Base-by-base conservation (phyloP, 805 yeast genomes). In the Ogataea populi-albae region DNA sequence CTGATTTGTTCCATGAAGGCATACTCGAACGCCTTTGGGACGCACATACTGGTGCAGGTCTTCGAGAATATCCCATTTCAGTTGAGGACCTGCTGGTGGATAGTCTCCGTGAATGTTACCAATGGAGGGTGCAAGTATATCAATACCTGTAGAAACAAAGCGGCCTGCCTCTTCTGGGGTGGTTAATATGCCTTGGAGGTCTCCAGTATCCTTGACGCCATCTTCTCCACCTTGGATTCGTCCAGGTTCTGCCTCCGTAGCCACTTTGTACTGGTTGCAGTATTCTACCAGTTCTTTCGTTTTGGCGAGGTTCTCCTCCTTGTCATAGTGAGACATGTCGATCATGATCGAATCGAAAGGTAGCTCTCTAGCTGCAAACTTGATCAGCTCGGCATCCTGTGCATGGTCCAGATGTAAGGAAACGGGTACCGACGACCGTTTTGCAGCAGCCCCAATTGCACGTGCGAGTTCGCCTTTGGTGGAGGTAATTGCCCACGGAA, bases 271-370 rank as follows among this genome's bases (percentile, higher is more conserved):
- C 28, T 22, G 23, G 32, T 54, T 49, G 31, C 65, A 64, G 23
- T 47, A 45, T 26, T 38, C 46, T 20, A 59, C 66, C 25, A 61
- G 43, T 33, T 56, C 53, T 35, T 49, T 46, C 8, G 62, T 61
- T 26, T 43, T 46, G 18, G 35, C 30, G 30, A 61, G 37, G 46
- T 59, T 61, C 35, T 60, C 65, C 30, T 59, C 58, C 31, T 57
- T 59, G 26, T 61, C 64, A 27, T 58, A 55, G 29, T 57, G 60
- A 5, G 66, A 59, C 55, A 62, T 63, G 46, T 63, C 68, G 16
- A 64, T 59, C 66, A 64, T 62, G 31, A 62, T 62, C 10, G 65
- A 60, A 43, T 62, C 67, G 38, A 64, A 62, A 14, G 66, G 65
- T 38, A 62, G 42, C 11, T 49, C 51, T 25, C 44, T 43, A 5